A percentile compares a stretch with the other conserved stretches of the same genome.
phyloP scores from a whole-genome alignment of 2,329 filamentous ascomycete species.

The Diaporthe destruens region DNA sequence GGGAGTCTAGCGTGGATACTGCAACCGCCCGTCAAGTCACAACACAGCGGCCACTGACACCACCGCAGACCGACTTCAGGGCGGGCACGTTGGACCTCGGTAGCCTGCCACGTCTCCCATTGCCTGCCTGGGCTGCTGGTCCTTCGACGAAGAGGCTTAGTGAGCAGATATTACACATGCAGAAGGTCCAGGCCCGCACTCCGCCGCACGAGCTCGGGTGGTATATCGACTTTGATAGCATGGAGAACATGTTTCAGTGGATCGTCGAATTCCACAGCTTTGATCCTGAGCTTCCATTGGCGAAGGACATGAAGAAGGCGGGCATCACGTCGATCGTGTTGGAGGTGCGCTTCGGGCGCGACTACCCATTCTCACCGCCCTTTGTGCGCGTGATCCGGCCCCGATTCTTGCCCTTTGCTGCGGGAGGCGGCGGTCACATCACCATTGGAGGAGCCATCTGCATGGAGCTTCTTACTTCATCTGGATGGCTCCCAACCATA shows the following conservation, averaged over 20 bases:
- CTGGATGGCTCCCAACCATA: constrained; percentile 81
- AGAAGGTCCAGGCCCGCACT: constrained; percentile 72
- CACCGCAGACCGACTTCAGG: constrained; percentile 63
- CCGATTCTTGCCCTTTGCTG: constrained; percentile 77
- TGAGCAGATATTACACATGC: constrained; percentile 72
- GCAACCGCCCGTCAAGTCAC: constrained; percentile 23
- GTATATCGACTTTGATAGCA: constrained; percentile 78
- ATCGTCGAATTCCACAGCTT: constrained; percentile 92
- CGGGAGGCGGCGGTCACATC: constrained; percentile 75
- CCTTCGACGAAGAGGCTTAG: constrained; percentile 73
- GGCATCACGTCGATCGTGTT: constrained; percentile 77
- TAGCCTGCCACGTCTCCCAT: constrained; percentile 72
- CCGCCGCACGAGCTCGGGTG: constrained; percentile 80
- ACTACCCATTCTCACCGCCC: constrained; percentile 83
- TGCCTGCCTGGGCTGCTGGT: constrained; percentile 74
- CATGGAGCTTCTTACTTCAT: constrained; percentile 87
- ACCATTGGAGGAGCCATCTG: constrained; percentile 85
- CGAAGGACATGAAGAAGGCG: constrained; percentile 77
- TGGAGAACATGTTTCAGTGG: constrained; percentile 89
- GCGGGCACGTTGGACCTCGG: constrained; percentile 74
- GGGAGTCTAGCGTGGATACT: constrained; percentile 38
- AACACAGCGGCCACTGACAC: constrained; percentile 36
- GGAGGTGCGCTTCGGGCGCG: constrained; percentile 83
- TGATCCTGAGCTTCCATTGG: constrained; percentile 75
- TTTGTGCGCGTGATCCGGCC: constrained; percentile 88